Percentiles rank a stretch among this genome's conserved stretches.
These are phyloP conservation scores for Botrytis galanthina DNA, from an alignment of 2,329 filamentous ascomycete species.

Conservation along the genomic window DNA sequence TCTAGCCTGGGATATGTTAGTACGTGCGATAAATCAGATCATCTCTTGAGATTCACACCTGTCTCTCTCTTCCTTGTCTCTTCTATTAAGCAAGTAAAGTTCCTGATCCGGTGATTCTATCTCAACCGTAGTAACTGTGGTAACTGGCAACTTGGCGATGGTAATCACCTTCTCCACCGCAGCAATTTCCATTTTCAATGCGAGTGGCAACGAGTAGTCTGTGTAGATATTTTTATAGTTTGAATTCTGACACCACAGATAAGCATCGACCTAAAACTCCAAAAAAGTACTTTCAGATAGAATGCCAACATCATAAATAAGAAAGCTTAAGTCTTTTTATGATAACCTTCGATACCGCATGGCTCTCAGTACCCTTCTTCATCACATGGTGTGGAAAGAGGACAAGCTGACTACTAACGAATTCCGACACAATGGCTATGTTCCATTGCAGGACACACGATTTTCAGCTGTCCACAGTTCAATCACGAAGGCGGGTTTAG, in stretches of 20 bases:
- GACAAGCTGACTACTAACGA: background rate
- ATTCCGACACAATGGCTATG: too few relatives aligned
- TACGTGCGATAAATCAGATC: background rate
- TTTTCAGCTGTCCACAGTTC: background rate
- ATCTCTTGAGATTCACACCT: background rate
- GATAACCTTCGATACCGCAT: rapidly evolving
- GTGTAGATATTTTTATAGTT: background rate
- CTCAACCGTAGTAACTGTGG: background rate
- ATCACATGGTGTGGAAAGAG: too few relatives aligned
- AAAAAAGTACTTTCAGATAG: background rate
- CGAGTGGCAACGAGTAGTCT: background rate
- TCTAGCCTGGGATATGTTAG: background rate
- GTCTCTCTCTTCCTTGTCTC: background rate
- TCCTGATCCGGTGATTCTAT: background rate
- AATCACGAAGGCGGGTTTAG: background rate
- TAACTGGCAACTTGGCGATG: background rate
- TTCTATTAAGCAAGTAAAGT: slow-evolving; percentile 1
- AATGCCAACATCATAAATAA: background rate
- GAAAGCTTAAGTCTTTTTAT: background rate
- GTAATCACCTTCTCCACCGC: background rate
- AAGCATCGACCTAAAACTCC: background rate
- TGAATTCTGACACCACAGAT: too few relatives aligned
- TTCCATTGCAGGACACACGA: background rate
- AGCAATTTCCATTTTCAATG: background rate
- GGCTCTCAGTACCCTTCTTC: background rate